phyloP scores from a whole-genome alignment of 306 rosid genomes.

The Ochetophila trinervis region DNA sequence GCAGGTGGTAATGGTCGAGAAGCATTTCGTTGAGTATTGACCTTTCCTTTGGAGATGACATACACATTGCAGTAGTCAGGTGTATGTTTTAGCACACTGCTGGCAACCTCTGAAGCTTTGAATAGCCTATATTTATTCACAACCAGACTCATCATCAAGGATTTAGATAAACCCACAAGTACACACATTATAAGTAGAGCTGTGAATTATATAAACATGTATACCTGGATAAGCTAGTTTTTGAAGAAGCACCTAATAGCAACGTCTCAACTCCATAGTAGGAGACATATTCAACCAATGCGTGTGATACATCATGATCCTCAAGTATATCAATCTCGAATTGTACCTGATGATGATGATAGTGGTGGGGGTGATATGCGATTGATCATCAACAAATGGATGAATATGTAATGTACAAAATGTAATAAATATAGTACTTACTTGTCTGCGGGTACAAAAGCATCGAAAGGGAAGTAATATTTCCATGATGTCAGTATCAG shows the following conservation, averaged over 20 bases:
- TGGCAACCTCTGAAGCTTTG: constrained; percentile 28
- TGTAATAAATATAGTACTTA: not conserved
- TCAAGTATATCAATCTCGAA: constrained; percentile 32
- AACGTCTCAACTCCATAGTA: constrained; percentile 24
- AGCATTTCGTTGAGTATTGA: constrained; percentile 14
- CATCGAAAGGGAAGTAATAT: constrained; percentile 30
- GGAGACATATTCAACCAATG: constrained; percentile 26
- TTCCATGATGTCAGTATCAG: constrained; percentile 4
- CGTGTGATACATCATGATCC: constrained; percentile 32
- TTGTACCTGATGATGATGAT: constrained; percentile 29
- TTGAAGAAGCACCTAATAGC: constrained; percentile 35
- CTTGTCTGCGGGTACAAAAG: constrained; percentile 33
- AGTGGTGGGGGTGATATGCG: not conserved
- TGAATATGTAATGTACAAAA: no score
- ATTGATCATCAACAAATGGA: not conserved
- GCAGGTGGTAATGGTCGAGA: constrained; percentile 7
- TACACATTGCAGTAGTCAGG: constrained; percentile 34
- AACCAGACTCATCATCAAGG: not conserved
- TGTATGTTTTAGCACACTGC: constrained; percentile 32
- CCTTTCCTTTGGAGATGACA: constrained; percentile 33
- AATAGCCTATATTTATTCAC: constrained; percentile 23
- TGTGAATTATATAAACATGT: no score
- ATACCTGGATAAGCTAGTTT: constrained; percentile 29
- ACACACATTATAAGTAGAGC: no score
- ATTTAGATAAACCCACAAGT: no score